Conservation (phyloP, 441 rosid species). For the Biscutella auriculata region DNA sequence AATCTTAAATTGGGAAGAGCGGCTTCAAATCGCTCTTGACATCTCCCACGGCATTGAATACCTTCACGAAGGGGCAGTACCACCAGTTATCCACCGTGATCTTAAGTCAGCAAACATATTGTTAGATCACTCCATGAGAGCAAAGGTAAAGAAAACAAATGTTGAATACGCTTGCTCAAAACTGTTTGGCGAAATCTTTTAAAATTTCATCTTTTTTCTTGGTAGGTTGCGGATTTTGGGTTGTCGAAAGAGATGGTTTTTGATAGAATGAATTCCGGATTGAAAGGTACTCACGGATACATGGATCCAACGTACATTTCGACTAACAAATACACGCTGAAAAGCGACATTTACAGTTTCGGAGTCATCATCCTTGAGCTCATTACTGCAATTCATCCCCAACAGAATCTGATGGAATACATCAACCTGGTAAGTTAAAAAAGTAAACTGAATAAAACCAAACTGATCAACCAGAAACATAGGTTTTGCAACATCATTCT, state of each 20-base stretch:
- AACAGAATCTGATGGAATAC: constrained; percentile 85
- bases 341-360: constrained; percentile 85
- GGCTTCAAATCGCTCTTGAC: constrained; percentile 80
- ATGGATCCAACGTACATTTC: constrained; percentile 77
- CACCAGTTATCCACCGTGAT: constrained; percentile 90
- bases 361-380: constrained; percentile 86
- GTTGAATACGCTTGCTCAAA: background rate
- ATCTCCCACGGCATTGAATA: constrained; percentile 91
- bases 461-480: background rate
- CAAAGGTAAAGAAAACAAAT: constrained; percentile 46
- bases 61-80: constrained; percentile 99
- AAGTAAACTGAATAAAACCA: background rate
- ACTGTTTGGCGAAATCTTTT: background rate
- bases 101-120: constrained; percentile 90
- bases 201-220: background rate
- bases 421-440: constrained; percentile 57
- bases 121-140: constrained; percentile 83
- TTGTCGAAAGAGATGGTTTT: constrained; percentile 77
- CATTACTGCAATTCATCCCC: constrained; percentile 85
- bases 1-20: constrained; percentile 67
- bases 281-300: constrained; percentile 92
- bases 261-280: constrained; percentile 61
- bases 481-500: too few species aligned
- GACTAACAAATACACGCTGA: constrained; percentile 68
- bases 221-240: constrained; percentile 95